Percentiles rank a stretch among this genome's conserved stretches.
These are phyloP conservation scores for Leccinum pseudoinsigne DNA, from an alignment of 1,284 basidiomycete species.

Conservation along the genomic window DNA sequence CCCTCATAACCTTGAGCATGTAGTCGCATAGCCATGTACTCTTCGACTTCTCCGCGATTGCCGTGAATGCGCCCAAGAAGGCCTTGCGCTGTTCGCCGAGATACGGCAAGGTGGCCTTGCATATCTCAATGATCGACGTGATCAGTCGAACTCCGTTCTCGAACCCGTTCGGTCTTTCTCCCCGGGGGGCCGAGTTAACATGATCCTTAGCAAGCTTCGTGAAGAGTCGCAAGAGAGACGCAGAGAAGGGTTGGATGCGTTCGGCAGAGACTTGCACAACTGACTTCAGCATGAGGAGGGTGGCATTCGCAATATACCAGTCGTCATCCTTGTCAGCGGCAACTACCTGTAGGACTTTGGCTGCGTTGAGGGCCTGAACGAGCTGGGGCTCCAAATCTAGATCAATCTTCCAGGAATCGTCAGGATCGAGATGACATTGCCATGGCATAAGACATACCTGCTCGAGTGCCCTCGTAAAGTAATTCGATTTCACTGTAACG, in stretches of 20 bases:
- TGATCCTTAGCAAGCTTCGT: slow-evolving; percentile 91
- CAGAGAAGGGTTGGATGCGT: slow-evolving; percentile 82
- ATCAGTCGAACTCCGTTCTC: slow-evolving; percentile 66
- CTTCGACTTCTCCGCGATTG: slow-evolving; percentile 92
- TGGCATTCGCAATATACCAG: slow-evolving; percentile 82
- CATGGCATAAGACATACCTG: slow-evolving; percentile 51
- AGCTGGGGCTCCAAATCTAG: slow-evolving; percentile 67
- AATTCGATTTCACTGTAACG: slow-evolving; percentile 90
- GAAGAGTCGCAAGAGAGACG: slow-evolving; percentile 81
- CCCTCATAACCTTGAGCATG: slow-evolving; percentile 84
- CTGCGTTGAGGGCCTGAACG: slow-evolving; percentile 77
- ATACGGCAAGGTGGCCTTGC: slow-evolving; percentile 60
- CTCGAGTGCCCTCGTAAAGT: slow-evolving; percentile 82
- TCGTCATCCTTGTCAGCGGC: slow-evolving; percentile 80
- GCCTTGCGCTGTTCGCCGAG: slow-evolving; percentile 73
- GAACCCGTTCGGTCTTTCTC: slow-evolving; percentile 38
- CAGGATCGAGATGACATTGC: slow-evolving; percentile 10
- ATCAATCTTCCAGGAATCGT: slow-evolving; percentile 57
- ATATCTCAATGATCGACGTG: slow-evolving; percentile 71
- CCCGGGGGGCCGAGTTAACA: slow-evolving; percentile 52
- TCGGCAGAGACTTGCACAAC: slow-evolving; percentile 86
- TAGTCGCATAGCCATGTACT: slow-evolving; percentile 67
- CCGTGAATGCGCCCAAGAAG: slow-evolving; percentile 74
- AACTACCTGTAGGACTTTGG: slow-evolving; percentile 90
- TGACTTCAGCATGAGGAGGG: slow-evolving; percentile 86